A percentile compares a stretch with the other conserved stretches of the same genome.
phyloP scores from a whole-genome alignment of 2,329 filamentous ascomycete genomes.

The Paraphaeosphaeria minitans region DNA sequence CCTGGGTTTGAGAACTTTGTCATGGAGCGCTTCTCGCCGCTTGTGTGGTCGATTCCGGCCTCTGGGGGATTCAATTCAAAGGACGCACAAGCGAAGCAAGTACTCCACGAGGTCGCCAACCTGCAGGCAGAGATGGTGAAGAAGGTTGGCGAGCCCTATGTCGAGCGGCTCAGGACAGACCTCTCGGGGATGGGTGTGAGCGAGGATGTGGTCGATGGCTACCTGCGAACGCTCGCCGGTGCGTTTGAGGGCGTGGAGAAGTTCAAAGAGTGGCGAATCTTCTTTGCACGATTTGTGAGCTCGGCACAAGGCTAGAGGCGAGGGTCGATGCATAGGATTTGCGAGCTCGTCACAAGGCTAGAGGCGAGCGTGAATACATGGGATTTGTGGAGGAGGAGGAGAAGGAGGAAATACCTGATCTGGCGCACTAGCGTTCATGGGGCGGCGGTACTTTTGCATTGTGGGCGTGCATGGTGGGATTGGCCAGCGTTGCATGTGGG shows the following conservation, averaged over 20 bases:
- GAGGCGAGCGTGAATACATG: not conserved
- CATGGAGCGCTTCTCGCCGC: conserved; percentile 83
- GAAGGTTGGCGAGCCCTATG: conserved; percentile 85
- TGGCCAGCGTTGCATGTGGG: conserved; percentile 2
- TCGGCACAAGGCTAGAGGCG: conserved; percentile 22
- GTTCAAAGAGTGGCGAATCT: conserved; percentile 52
- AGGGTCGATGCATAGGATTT: not conserved
- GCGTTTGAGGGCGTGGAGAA: conserved; percentile 45
- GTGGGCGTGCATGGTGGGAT: conserved; percentile 6
- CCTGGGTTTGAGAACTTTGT: conserved; percentile 93
- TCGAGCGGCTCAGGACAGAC: conserved; percentile 69
- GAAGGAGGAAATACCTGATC: not conserved
- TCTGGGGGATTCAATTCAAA: conserved; percentile 79
- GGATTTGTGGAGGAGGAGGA: not conserved
- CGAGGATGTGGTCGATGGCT: conserved; percentile 67
- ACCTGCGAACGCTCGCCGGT: conserved; percentile 57
- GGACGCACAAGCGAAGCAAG: conserved; percentile 87
- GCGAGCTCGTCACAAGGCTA: conserved; percentile 30
- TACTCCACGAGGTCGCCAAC: conserved; percentile 83
- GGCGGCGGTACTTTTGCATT: conserved; percentile 1
- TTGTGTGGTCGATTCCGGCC: conserved; percentile 87
- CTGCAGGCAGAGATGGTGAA: conserved; percentile 88
- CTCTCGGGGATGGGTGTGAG: conserved; percentile 69
- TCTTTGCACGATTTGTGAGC: conserved; percentile 52
- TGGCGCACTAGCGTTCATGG: conserved; percentile 8